These are phyloP conservation scores for Jatropha multifida DNA, from an alignment of 441 rosid species.

Conservation along the genomic window DNA sequence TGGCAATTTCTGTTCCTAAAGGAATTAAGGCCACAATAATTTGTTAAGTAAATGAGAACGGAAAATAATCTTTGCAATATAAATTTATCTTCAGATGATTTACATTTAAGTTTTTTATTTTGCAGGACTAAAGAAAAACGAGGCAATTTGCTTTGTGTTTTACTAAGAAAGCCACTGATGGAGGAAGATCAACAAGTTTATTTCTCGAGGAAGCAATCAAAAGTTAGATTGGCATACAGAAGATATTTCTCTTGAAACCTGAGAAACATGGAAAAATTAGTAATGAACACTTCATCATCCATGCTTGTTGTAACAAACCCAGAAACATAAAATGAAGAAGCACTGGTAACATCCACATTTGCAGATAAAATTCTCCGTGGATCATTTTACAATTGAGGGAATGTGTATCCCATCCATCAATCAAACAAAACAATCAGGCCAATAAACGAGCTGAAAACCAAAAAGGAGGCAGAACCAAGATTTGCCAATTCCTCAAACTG, in stretches of 20 bases:
- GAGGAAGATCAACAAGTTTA: background rate
- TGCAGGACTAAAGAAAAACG: too few relatives aligned
- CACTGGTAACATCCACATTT: slow-evolving; percentile 8
- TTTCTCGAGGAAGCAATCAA: background rate
- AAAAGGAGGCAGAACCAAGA: slow-evolving; percentile 11
- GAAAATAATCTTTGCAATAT: too few relatives aligned
- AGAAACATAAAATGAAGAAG: background rate
- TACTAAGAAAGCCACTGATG: background rate
- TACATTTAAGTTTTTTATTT: too few relatives aligned
- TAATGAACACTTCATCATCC: background rate
- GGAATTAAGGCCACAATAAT: too few relatives aligned
- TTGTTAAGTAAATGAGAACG: too few relatives aligned
- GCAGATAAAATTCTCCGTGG: slow-evolving; percentile 11
- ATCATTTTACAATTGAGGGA: slow-evolving; percentile 31
- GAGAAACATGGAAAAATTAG: slow-evolving; percentile 1
- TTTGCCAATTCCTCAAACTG: slow-evolving; percentile 23
- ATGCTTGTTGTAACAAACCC: background rate
- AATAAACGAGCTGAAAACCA: slow-evolving; percentile 13
- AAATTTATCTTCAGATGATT: too few relatives aligned
- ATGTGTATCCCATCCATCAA: slow-evolving; percentile 21
- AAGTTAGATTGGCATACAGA: background rate
- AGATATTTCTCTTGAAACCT: background rate
- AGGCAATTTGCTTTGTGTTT: background rate
- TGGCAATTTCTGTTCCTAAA: too few relatives aligned
- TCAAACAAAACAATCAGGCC: slow-evolving; percentile 31